Conservation (phyloP, 176 grass and related monocot genomes). For the Tillandsia leiboldiana region DNA sequence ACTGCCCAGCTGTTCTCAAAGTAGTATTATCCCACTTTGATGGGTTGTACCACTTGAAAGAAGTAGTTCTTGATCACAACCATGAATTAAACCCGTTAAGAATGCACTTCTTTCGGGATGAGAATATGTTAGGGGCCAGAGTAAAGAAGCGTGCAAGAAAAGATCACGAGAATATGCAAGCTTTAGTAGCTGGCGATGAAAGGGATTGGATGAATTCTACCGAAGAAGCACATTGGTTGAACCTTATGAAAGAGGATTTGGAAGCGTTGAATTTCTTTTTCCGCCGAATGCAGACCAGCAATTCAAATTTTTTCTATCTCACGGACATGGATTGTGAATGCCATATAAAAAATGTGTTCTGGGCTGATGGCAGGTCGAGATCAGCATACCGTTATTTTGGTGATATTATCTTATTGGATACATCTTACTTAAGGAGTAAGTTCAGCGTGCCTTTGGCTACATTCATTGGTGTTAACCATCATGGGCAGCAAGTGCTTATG, state of each 20-base stretch:
- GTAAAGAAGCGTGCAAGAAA: conserved; percentile 2
- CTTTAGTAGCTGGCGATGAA: neutral
- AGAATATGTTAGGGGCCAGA: conserved; percentile 6
- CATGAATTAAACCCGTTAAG: conserved; percentile 8
- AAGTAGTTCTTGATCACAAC: conserved; percentile 15
- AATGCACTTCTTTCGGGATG: conserved; percentile 11
- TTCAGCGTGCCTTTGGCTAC: neutral
- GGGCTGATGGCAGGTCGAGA: conserved; percentile 12
- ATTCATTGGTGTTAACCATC: conserved; percentile 20
- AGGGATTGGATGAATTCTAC: conserved; percentile 3
- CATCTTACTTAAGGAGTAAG: neutral
- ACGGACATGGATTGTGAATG: neutral
- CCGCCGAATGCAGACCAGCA: neutral
- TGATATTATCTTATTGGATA: conserved; percentile 8
- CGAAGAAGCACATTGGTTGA: conserved; percentile 1
- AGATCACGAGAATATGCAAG: neutral
- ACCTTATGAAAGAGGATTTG: conserved; percentile 7
- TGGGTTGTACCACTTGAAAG: conserved; percentile 10
- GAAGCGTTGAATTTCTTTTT: conserved; percentile 6
- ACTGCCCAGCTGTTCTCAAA: conserved; percentile 5
- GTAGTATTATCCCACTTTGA: neutral
- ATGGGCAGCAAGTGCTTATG: conserved; percentile 9
- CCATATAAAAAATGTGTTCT: conserved; percentile 8
- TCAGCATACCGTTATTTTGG: conserved; percentile 9
- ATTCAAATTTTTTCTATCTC: conserved; percentile 10